Evolutionary conservation across 345 rosid species (phyloP).

Genomic region (Brassica nigra): DNA sequence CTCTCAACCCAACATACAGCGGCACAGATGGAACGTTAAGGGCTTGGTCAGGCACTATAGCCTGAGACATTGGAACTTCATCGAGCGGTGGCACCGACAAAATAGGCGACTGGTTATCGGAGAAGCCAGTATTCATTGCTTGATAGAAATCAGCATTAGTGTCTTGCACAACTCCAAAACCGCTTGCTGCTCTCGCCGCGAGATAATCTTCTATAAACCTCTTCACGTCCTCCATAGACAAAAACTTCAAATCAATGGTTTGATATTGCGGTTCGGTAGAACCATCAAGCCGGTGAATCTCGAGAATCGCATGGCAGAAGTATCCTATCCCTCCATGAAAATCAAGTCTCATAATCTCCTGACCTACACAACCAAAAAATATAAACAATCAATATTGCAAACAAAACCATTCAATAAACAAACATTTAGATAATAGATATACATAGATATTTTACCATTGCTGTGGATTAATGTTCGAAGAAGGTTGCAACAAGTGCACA

Average conservation of each 20-base stretch:
- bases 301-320: conserved; percentile 31
- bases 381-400: background rate
- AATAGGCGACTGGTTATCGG: background rate
- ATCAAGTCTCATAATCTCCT: background rate
- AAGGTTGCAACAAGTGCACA: conserved; percentile 20
- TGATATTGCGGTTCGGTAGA: background rate
- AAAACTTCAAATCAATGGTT: background rate
- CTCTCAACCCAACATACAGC: background rate
- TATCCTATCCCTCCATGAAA: conserved; percentile 22
- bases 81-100: background rate
- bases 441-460: conserved; percentile 13
- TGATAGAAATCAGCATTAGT: conserved; percentile 15
- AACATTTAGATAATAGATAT: background rate
- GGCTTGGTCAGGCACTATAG: background rate
- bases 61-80: conserved; percentile 7
- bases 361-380: background rate
- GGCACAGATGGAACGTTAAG: background rate
- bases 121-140: background rate
- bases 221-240: background rate
- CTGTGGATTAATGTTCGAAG: conserved; percentile 19
- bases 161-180: background rate
- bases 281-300: background rate
- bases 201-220: conserved; percentile 16
- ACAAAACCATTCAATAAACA: background rate
- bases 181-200: background rate